phyloP scores from a whole-genome alignment of 345 rosid genomes.

The Kandelia obovata region DNA sequence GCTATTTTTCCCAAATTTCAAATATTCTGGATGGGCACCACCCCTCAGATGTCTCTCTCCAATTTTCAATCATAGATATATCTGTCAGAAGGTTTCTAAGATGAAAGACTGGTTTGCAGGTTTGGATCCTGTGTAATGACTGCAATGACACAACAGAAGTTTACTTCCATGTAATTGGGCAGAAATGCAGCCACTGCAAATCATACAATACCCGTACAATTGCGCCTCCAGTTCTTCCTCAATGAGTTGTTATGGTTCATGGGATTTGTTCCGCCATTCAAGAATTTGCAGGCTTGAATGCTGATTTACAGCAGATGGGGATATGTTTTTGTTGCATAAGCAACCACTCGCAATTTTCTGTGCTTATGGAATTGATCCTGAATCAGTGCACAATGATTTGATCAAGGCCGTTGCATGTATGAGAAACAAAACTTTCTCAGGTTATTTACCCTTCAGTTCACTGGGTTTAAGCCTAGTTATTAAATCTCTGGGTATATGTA shows the following conservation, averaged over 20 bases:
- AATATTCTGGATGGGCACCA: too few relatives aligned
- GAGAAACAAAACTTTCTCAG: neutral
- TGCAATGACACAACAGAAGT: slow-evolving; percentile 96
- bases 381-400: neutral
- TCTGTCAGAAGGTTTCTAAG: slow-evolving; percentile 2
- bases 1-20: too few relatives aligned
- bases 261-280: neutral
- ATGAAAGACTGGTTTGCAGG: slow-evolving; percentile 40
- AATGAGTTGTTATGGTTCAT: slow-evolving; percentile 23
- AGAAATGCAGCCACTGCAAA: slow-evolving; percentile 88
- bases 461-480: neutral
- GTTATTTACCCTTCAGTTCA: slow-evolving; percentile 14
- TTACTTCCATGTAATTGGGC: slow-evolving; percentile 80
- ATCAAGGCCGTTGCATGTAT: neutral
- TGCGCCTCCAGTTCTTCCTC: slow-evolving; percentile 82
- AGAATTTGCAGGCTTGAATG: too few relatives aligned
- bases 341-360: neutral
- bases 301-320: neutral
- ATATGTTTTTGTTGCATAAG: neutral
- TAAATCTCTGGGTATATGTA: slow-evolving; percentile 2
- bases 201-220: slow-evolving; percentile 88
- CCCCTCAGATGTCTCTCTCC: neutral
- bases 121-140: slow-evolving; percentile 97
- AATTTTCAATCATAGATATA: neutral
- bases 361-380: neutral